Evolutionary conservation across 2,329 filamentous ascomycete species (phyloP), one percentile per base, ranked within the genome.

Genomic region (Laburnicola sp.): DNA sequence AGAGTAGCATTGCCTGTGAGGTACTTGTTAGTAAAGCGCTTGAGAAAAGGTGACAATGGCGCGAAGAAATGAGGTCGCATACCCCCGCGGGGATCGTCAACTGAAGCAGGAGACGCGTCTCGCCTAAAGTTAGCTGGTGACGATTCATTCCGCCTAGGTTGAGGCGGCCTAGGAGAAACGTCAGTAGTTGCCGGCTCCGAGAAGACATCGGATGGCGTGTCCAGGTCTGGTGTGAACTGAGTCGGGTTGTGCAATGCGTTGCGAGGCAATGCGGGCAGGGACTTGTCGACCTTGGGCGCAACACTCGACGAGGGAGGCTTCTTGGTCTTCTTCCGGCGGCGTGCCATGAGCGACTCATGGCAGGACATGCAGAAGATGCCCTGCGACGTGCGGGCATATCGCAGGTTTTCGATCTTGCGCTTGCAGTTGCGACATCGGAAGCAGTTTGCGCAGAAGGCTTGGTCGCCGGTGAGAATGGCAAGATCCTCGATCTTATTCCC

Each of bases 331-430:
- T 97, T 97, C 66, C 91, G 84, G 58, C 93, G 83, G 57, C 93
- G 82, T 43, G 93, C 91, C 91, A 97, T 97, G 46, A 99, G 77
- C 26, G 91, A 94, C 75, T 99, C 94, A 70, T 99, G 94, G 72
- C 94, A 99, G 68, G 87, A 91, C 94, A 99, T 99, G 77, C 94
- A 99, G 71, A 99, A 97, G 64, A 99, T 99, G 54, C 94, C 94
- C 74, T 97, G 94, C 6, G 93, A 97, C 1, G 94, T 99, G 68
- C 94, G 86, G 48, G 94, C 94, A 84, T 97, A 99, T 72, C 93
- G 87, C 58, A 99, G 80, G 72, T 99, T 99, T n/a, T 99, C 94
- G 54, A 99, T 99, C 79, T 97, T 97, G 71, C 89, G 86, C 79
- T 97, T 99, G 81, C 94, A 99, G 73, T 97, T 99, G 65, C 94